Evolutionary conservation across 1,284 basidiomycete genomes (phyloP).

Genomic region (Trichosporon coremiiforme): DNA sequence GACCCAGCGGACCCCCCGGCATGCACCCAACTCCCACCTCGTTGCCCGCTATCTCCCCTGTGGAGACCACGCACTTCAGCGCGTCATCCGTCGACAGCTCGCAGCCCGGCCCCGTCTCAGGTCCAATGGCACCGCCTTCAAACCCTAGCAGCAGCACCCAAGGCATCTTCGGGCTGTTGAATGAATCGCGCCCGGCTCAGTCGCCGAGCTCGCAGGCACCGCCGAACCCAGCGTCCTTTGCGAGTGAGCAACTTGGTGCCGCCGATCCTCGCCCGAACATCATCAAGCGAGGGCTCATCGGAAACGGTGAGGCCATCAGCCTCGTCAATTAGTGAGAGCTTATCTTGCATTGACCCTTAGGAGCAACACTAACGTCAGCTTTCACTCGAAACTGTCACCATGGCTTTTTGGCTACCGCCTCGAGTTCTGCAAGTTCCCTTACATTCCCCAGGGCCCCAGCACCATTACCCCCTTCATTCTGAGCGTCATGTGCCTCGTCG

Average conservation of each 20-base stretch:
- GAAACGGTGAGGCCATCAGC: constrained; percentile 35
- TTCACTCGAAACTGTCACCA: constrained; percentile 41
- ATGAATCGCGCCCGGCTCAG: constrained; percentile 19
- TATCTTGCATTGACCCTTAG: neutral
- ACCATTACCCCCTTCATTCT: constrained; percentile 52
- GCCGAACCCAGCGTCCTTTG: constrained; percentile 4
- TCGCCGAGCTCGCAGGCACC: constrained; percentile 18
- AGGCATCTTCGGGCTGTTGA: constrained; percentile 32
- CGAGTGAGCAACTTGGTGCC: constrained; percentile 36
- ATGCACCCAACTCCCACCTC: constrained; percentile 3
- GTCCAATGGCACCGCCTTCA: constrained; percentile 8
- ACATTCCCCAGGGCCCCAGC: constrained; percentile 43
- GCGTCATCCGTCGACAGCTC: constrained; percentile 5
- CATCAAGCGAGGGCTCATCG: constrained; percentile 44
- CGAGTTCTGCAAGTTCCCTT: constrained; percentile 48
- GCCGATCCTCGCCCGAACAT: constrained; percentile 46
- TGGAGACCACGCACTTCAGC: constrained; percentile 19
- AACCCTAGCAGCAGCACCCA: constrained; percentile 8
- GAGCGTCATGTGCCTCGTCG: constrained; percentile 46
- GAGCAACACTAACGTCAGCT: constrained; percentile 33
- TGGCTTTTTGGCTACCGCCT: constrained; percentile 51
- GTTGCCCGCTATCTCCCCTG: constrained; percentile 26
- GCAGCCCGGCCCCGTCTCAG: constrained; percentile 12
- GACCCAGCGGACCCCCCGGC: neutral
- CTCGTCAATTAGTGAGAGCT: constrained; percentile 48